Conservation (phyloP, 441 rosid genomes). For the Erodium moschatum region DNA sequence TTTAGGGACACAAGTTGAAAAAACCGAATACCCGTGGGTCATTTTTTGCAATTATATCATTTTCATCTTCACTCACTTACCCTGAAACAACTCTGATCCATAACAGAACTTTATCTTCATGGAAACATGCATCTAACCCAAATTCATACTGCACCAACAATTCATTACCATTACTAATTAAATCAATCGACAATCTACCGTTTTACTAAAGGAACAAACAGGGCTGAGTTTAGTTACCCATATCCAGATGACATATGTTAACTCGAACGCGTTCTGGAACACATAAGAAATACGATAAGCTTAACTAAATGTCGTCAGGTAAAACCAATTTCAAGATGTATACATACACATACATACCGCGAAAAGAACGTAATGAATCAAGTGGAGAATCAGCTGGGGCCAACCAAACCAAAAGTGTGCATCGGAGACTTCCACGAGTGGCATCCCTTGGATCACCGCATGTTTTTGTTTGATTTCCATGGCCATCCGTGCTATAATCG, state of each 20-base stretch:
- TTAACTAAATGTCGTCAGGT: slow-evolving; percentile 13
- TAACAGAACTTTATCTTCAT: slow-evolving; percentile 40
- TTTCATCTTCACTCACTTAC: slow-evolving; percentile 34
- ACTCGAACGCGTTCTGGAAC: slow-evolving; percentile 88
- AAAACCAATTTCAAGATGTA: not conserved
- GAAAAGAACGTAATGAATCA: slow-evolving; percentile 81
- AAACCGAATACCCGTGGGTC: no score
- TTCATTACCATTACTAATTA: not conserved
- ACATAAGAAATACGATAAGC: slow-evolving; percentile 11
- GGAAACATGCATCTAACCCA: slow-evolving; percentile 73
- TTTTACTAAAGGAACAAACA: slow-evolving; percentile 3
- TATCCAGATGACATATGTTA: slow-evolving; percentile 92
- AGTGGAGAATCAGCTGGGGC: slow-evolving; percentile 63
- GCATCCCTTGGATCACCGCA: slow-evolving; percentile 93
- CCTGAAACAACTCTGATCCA: slow-evolving; percentile 48
- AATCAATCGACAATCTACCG: not conserved
- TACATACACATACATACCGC: slow-evolving; percentile 40
- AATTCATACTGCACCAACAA: slow-evolving; percentile 66
- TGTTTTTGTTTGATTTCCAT: slow-evolving; percentile 80
- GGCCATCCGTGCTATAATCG: slow-evolving; percentile 79
- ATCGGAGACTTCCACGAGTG: slow-evolving; percentile 83
- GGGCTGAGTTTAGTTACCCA: slow-evolving; percentile 44
- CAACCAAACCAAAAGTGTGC: slow-evolving; percentile 69
- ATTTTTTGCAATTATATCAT: no score
- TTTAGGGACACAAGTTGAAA: no score